phyloP scores from a whole-genome alignment of 805 yeast genomes.

The Torulaspora indica region DNA sequence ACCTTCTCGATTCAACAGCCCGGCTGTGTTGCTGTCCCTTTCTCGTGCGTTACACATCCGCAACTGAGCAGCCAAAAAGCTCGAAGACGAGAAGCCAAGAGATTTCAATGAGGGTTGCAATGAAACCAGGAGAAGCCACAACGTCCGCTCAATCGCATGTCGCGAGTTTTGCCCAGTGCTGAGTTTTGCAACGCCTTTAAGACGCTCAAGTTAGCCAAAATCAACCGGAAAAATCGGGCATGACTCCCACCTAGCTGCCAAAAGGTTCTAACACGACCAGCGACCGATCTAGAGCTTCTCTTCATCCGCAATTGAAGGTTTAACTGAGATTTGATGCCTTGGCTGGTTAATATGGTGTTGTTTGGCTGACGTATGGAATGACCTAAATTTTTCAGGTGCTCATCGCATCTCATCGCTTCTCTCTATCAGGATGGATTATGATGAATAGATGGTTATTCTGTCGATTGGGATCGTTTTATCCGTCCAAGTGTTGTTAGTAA shows the following conservation, averaged over 20 bases:
- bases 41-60: not conserved
- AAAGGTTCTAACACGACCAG: not conserved
- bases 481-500: not conserved
- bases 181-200: too few relatives aligned
- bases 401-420: conserved; percentile 22
- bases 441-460: not conserved
- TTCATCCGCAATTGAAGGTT: not conserved
- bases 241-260: too few relatives aligned
- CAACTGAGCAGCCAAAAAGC: not conserved
- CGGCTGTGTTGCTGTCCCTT: not conserved
- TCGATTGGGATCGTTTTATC: not conserved
- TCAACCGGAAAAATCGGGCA: too few relatives aligned
- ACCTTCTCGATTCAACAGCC: not conserved
- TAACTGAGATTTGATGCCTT: not conserved
- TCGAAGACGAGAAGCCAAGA: not conserved
- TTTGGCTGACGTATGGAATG: not conserved
- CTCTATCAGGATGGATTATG: conserved; percentile 1
- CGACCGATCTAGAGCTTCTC: too few relatives aligned
- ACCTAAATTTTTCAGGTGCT: conserved; percentile 16
- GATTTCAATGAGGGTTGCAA: not conserved
- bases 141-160: too few relatives aligned
- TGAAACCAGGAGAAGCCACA: too few relatives aligned
- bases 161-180: too few relatives aligned
- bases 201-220: too few relatives aligned
- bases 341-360: not conserved